Evolutionary conservation across 768 basidiomycete genomes (phyloP).

Genomic region (Tricholoma flavovirens): DNA sequence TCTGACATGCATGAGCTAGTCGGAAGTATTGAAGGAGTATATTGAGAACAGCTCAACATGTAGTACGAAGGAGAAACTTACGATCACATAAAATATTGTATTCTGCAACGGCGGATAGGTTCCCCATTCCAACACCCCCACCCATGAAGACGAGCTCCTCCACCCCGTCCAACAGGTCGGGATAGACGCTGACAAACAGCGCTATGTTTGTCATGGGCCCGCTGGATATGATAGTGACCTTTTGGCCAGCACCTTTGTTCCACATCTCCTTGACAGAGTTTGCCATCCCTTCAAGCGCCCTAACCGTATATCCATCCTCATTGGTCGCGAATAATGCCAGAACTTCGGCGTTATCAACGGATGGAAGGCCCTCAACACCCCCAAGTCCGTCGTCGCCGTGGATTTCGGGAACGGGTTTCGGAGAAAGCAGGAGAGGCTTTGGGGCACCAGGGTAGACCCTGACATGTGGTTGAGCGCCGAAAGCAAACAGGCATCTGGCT

Average conservation of each 20-base stretch:
- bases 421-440: constrained; percentile 60
- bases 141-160: constrained; percentile 86
- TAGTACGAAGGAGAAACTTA: constrained; percentile 32
- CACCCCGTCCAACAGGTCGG: constrained; percentile 46
- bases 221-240: constrained; percentile 66
- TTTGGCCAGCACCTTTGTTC: constrained; percentile 51
- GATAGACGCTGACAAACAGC: constrained; percentile 54
- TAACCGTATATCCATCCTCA: constrained; percentile 34
- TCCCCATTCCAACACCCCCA: constrained; percentile 82
- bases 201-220: constrained; percentile 87
- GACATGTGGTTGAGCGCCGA: constrained; percentile 53
- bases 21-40: not conserved
- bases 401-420: constrained; percentile 67
- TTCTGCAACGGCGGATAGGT: constrained; percentile 74
- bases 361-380: constrained; percentile 74
- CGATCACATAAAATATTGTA: constrained; percentile 82
- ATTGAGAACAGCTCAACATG: too few species aligned
- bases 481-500: constrained; percentile 69
- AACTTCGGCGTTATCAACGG: constrained; percentile 42
- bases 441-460: constrained; percentile 65
- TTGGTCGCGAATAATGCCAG: constrained; percentile 41
- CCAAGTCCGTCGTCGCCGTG: constrained; percentile 81
- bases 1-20: constrained; percentile 75
- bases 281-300: constrained; percentile 70
- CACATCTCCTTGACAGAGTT: constrained; percentile 46